Percentiles rank a stretch among this genome's conserved stretches.
Evolutionary conservation across 2,329 filamentous ascomycete genomes (phyloP).

Genomic region (Laburnicola sp.): DNA sequence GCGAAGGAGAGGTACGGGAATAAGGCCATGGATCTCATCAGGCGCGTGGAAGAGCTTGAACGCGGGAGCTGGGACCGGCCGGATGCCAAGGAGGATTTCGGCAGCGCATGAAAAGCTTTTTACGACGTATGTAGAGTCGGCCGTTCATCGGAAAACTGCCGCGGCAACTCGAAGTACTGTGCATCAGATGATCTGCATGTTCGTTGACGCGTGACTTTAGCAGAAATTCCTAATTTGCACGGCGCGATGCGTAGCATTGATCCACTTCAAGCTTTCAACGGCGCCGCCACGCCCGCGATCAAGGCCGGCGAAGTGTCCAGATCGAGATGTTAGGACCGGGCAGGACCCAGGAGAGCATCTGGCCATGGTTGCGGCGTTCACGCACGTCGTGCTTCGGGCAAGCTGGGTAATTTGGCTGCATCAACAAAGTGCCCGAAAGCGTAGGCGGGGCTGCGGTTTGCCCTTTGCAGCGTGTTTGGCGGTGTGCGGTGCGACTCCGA

Average conservation of each 20-base stretch:
- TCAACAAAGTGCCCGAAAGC: constrained; percentile 8
- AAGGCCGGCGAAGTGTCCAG: constrained; percentile 27
- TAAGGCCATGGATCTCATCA: constrained; percentile 57
- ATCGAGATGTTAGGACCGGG: too few species aligned
- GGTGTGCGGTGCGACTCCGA: constrained; percentile 16
- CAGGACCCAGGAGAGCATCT: not conserved
- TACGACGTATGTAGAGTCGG: constrained; percentile 4
- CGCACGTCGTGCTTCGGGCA: constrained; percentile 6
- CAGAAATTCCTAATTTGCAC: constrained; percentile 29
- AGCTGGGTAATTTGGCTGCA: constrained; percentile 5
- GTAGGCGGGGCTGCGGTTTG: constrained; percentile 23
- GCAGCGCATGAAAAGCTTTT: constrained; percentile 31
- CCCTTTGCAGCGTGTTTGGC: constrained; percentile 22
- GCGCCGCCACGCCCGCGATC: constrained; percentile 21
- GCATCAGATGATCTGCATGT: constrained; percentile 32
- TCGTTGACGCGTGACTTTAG: constrained; percentile 43
- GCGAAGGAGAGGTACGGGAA: constrained; percentile 57
- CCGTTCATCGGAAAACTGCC: constrained; percentile 10
- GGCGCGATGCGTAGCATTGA: constrained; percentile 29
- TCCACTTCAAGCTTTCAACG: constrained; percentile 33
- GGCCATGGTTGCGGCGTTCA: constrained; percentile 11
- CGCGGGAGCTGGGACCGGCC: constrained; percentile 71
- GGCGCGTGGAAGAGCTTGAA: constrained; percentile 63
- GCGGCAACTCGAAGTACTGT: constrained; percentile 1
- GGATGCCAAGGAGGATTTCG: constrained; percentile 71